phyloP scores from a whole-genome alignment of 805 yeast genomes.

The Tetrapisispora arboricola region DNA sequence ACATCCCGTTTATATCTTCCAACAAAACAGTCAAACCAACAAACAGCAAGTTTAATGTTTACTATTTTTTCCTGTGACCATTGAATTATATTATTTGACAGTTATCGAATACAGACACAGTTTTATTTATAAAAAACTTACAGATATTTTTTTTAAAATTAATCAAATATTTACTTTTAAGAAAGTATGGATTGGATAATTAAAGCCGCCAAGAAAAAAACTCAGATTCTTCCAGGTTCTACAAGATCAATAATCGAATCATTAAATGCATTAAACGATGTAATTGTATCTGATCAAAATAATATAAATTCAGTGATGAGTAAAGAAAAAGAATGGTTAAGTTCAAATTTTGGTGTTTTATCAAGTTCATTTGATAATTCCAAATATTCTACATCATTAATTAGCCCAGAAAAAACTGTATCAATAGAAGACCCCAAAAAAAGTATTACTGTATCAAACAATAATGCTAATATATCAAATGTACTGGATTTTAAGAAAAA shows the following conservation, averaged over 20 bases:
- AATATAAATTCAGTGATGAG: conserved; percentile 11
- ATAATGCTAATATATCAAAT: background rate
- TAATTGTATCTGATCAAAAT: conserved; percentile 14
- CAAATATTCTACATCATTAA: background rate
- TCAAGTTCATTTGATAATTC: conserved; percentile 2
- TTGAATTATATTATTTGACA: no score
- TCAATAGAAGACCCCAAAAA: background rate
- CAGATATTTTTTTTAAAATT: no score
- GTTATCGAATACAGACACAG: no score
- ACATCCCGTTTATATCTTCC: no score
- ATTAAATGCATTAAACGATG: conserved; percentile 20
- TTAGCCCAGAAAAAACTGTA: conserved; percentile 4
- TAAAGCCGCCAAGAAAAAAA: conserved; percentile 22
- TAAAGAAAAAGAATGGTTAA: conserved; percentile 19
- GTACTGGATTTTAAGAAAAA: no score
- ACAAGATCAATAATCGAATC: conserved; percentile 27
- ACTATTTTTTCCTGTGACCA: no score
- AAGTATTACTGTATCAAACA: background rate
- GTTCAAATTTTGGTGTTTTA: conserved; percentile 4
- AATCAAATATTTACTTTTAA: no score
- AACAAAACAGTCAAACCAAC: no score
- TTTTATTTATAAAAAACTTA: no score
- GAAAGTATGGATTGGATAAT: conserved; percentile 28
- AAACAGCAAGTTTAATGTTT: no score
- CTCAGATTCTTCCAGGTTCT: conserved; percentile 20